Base-by-base conservation (phyloP, 2,329 filamentous ascomycete species). In the Paecilomyces formosus region DNA sequence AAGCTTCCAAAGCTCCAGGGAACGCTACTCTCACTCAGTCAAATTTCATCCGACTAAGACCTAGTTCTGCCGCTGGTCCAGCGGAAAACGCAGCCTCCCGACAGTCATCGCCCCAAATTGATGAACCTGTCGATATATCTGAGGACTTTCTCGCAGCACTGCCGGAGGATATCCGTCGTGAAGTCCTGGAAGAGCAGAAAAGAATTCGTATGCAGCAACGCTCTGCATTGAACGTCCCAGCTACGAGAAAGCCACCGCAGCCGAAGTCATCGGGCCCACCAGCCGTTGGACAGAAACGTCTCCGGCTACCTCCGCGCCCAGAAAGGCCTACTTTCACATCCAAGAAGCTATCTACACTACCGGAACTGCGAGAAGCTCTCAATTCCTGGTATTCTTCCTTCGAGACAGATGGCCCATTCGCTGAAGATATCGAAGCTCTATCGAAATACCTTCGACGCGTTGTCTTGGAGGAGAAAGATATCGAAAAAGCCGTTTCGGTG, bases 111-210 rank as follows among this genome's bases (percentile, higher is more conserved):
- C 70, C 68, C 1, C 62, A 68, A 9, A 58, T 64, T 4, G 63
- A 76, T 5, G 66, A 68, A 7, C 58, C 62, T 35, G 65, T 64
- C 15, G 73, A 70, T 54, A 72, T 90, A 2, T 88, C 90, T 59
- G 78, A 83, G 0, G 85, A 87, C 0, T 92, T 97, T 67, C 84
- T 97, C 2, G 85, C 88, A 0, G 91, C 92, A 15, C 79, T 97
- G 0, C 93, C 93, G 0, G 86, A 89, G 63, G 90, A 96, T 53
- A 83, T 96, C 53, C 85, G 89, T 12, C 79, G 77, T 15, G 92
- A 97, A 73, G 81, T 97, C 6, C 73, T 96, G 1, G 86, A 85
- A 21, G 89, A 96, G 66, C 87, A 92, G 67, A 82, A 81, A 33
- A 82, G 82, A 21, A 73, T 76, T 21, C 84, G 81, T n/a, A 77